Evolutionary conservation across 2,329 filamentous ascomycete genomes (phyloP), one percentile per base, ranked within the genome.

Genomic region (Aspergillus tamarii): DNA sequence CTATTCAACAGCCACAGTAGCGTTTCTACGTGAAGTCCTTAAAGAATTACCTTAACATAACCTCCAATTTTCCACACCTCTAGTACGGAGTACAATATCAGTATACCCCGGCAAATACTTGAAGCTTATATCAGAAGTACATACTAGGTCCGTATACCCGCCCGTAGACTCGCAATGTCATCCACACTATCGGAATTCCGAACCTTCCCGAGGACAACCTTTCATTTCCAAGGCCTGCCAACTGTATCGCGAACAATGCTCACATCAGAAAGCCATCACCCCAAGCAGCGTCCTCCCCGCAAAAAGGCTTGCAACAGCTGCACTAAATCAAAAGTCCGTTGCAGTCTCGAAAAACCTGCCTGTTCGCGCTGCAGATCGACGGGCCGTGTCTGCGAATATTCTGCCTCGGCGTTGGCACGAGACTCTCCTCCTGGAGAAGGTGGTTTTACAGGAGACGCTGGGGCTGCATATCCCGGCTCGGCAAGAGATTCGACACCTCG

Each of bases 81-180:
- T 32, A 10, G 30, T 9, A 32, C 30, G 1, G 10, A 10, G 30
- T 9, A 32, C 30, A 9, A 32, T 32, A 3, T 32, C 26, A 26
- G 26, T 26, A 32, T 32, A 32, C 32, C 12, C 12, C 12, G 3
- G 32, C 2, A 34, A 32, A 34, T 34, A 34, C 4, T 34, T 34
- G 3, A 5, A 76, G 59, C 95, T 88, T 12, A 48, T 23, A 48
- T 48, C 3, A 28, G 26, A 19, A 28, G 10, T 28, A 11, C 46
- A 28, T n/a, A 28, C 12, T 10, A n/a, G 46, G 46, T 50, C 26
- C 12, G 14, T 19, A 28, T 30, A 50, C 26, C 7, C 3, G 11
- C 16, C 46, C 26, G 46, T 50, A 50, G 12, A 19, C 9, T 14
- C 4, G 21, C 11, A 3, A 19, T 26, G 6, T 7, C 12, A 28